Evolutionary conservation across 768 basidiomycete species (phyloP).

Genomic region (Mycena vulgaris): DNA sequence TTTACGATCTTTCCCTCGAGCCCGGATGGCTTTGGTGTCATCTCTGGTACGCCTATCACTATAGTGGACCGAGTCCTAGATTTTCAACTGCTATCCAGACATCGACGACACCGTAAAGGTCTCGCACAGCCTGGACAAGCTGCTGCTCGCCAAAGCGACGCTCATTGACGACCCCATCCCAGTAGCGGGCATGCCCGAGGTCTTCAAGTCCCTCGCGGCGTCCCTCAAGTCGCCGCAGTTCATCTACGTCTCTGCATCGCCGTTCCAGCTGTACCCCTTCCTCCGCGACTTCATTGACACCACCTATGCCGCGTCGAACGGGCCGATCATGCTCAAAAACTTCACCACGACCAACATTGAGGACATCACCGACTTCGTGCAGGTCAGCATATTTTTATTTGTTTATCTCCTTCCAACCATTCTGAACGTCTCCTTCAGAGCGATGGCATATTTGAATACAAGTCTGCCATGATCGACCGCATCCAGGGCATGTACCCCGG

Average conservation of each 20-base stretch:
- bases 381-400: background rate
- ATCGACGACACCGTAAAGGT: constrained; percentile 64
- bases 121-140: constrained; percentile 55
- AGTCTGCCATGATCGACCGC: constrained; percentile 54
- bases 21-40: constrained; percentile 58
- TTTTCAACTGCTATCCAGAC: constrained; percentile 43
- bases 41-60: constrained; percentile 52
- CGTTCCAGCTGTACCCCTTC: constrained; percentile 64
- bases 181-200: constrained; percentile 63
- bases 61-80: background rate
- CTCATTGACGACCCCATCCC: constrained; percentile 57
- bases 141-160: constrained; percentile 53
- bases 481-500: constrained; percentile 59
- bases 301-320: constrained; percentile 51
- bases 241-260: constrained; percentile 61
- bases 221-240: constrained; percentile 57
- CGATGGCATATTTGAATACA: constrained; percentile 52
- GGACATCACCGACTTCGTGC: constrained; percentile 47
- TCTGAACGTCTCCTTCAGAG: constrained; percentile 6
- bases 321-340: constrained; percentile 58
- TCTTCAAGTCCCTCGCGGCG: constrained; percentile 55
- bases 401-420: no score
- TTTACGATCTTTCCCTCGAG: constrained; percentile 55
- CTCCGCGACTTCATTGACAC: constrained; percentile 56
- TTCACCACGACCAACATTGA: constrained; percentile 53